Conservation (phyloP, 768 basidiomycete genomes). For the Suillus lakei region DNA sequence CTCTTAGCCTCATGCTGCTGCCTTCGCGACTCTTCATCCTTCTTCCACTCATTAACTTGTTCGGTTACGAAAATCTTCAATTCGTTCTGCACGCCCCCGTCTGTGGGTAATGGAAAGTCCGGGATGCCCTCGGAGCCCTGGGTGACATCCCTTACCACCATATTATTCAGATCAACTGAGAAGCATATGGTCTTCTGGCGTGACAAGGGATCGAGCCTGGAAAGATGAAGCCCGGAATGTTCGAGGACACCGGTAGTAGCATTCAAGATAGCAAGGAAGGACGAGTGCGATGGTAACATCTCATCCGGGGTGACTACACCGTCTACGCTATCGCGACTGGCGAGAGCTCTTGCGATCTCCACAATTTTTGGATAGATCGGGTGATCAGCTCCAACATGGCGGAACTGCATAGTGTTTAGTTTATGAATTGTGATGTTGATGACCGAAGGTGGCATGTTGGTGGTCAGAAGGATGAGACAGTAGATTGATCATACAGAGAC, state of each 20-base stretch:
- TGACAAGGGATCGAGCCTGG: slow-evolving; percentile 4
- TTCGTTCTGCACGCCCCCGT: neutral
- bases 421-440: slow-evolving; percentile 6
- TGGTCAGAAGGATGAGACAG: neutral
- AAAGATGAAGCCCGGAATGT: slow-evolving; percentile 4
- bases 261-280: slow-evolving; percentile 8
- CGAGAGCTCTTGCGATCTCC: slow-evolving; percentile 5
- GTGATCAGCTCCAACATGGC: slow-evolving; percentile 5
- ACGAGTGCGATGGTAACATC: slow-evolving; percentile 4
- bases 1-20: neutral
- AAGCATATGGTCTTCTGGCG: slow-evolving; percentile 5
- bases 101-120: slow-evolving; percentile 1
- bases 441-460: slow-evolving; percentile 3
- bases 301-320: slow-evolving; percentile 1
- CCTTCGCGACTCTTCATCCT: neutral
- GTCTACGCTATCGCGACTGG: neutral
- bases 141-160: slow-evolving; percentile 5
- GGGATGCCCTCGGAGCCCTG: neutral
- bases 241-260: neutral
- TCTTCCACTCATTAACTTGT: slow-evolving; percentile 5
- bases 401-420: slow-evolving; percentile 4
- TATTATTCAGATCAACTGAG: neutral
- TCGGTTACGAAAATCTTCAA: slow-evolving; percentile 1
- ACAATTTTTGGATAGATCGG: neutral
- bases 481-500: neutral